phyloP scores from a whole-genome alignment of 139 green algal genomes.

The Pseudopediastrum boryanum region DNA sequence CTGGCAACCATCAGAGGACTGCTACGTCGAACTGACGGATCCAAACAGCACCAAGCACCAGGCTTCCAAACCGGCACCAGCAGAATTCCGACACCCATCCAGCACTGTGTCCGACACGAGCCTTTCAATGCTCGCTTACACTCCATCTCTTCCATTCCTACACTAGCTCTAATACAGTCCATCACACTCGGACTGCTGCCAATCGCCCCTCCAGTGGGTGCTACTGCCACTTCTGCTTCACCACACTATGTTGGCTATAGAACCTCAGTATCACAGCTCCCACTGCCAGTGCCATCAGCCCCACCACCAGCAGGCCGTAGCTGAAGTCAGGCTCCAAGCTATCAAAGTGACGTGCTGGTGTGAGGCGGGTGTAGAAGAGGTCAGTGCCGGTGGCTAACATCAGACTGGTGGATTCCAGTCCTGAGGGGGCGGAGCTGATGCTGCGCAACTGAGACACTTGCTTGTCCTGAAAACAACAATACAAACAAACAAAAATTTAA shows the following conservation, averaged over 20 bases:
- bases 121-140: no score
- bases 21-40: no score
- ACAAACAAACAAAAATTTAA: no score
- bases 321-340: slow-evolving; percentile 91
- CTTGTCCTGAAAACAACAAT: slow-evolving; percentile 50
- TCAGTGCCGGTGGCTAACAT: slow-evolving; percentile 76
- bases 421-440: slow-evolving; percentile 61
- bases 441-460: slow-evolving; percentile 40
- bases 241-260: slow-evolving; percentile 42
- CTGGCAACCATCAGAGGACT: no score
- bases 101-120: no score
- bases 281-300: slow-evolving; percentile 63
- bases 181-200: no score
- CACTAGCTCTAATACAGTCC: no score
- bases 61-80: no score
- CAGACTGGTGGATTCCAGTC: slow-evolving; percentile 84
- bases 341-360: slow-evolving; percentile 85
- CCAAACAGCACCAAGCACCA: no score
- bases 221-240: slow-evolving; percentile 78
- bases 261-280: slow-evolving; percentile 55
- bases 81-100: no score
- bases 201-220: no score
- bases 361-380: slow-evolving; percentile 84
- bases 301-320: slow-evolving; percentile 85
- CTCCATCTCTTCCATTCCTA: no score